Percentiles rank a stretch among this genome's conserved stretches.
Evolutionary conservation across 2,329 filamentous ascomycete species (phyloP).

Genomic region (Pleoardoris graminearum): DNA sequence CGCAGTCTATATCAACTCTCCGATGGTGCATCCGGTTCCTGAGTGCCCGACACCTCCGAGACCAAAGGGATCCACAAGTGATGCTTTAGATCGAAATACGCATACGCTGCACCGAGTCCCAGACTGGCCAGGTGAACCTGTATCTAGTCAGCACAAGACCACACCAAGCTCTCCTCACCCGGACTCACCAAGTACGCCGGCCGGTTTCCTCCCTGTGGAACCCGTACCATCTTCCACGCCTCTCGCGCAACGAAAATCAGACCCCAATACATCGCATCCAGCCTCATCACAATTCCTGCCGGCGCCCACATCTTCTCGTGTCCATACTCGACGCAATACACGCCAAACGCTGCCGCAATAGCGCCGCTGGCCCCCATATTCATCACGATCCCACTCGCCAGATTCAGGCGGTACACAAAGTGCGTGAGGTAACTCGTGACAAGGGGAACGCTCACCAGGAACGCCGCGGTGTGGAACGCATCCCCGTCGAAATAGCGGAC

Average conservation of each 20-base stretch:
- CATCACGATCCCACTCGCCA: background rate
- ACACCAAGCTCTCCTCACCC: too few species aligned
- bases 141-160: background rate
- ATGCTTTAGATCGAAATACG: background rate
- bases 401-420: background rate
- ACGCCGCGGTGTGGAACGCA: background rate
- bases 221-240: background rate
- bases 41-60: background rate
- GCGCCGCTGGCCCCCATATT: background rate
- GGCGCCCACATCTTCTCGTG: background rate
- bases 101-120: background rate
- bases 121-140: background rate
- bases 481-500: background rate
- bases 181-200: background rate
- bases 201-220: background rate
- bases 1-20: too few species aligned
- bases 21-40: too few species aligned
- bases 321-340: background rate
- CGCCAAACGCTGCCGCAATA: background rate
- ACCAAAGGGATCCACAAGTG: background rate
- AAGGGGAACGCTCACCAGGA: background rate
- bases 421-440: background rate
- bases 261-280: background rate
- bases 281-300: background rate
- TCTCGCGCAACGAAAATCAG: background rate